phyloP scores from a whole-genome alignment of 495 filamentous ascomycete genomes.

The Lentithecium fluviatile region DNA sequence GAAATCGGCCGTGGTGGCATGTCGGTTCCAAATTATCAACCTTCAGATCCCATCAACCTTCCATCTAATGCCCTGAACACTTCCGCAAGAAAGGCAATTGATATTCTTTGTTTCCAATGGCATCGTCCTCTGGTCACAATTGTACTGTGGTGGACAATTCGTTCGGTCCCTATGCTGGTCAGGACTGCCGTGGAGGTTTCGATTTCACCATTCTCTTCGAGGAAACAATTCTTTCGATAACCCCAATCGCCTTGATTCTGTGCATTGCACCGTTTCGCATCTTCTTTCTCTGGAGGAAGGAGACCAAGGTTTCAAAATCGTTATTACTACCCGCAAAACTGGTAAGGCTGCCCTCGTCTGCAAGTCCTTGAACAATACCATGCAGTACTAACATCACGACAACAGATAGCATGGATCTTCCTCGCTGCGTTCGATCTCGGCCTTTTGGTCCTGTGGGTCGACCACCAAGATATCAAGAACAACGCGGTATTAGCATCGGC shows the following conservation, averaged over 20 bases:
- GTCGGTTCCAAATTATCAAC: background rate
- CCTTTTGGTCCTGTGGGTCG: conserved; percentile 22
- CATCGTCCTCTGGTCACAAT: conserved; percentile 19
- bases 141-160: conserved; percentile 26
- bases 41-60: conserved; percentile 15
- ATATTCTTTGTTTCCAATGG: conserved; percentile 17
- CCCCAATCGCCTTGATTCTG: conserved; percentile 49
- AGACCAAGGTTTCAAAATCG: conserved; percentile 49
- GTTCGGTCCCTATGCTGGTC: conserved; percentile 46
- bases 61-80: conserved; percentile 28
- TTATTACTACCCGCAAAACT: conserved; percentile 47
- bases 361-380: background rate
- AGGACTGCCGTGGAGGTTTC: conserved; percentile 39
- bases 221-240: conserved; percentile 60
- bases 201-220: conserved; percentile 36
- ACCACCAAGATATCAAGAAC: conserved; percentile 37
- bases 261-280: conserved; percentile 46
- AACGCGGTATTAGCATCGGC: conserved; percentile 52
- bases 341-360: conserved; percentile 40
- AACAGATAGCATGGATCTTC: conserved; percentile 22
- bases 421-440: conserved; percentile 44
- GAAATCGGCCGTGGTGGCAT: background rate
- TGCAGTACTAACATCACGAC: background rate
- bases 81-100: conserved; percentile 27
- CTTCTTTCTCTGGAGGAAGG: conserved; percentile 47